Evolutionary conservation across 2,329 filamentous ascomycete species (phyloP), one percentile per base, ranked within the genome.

Genomic region (Parafenestella ontariensis): DNA sequence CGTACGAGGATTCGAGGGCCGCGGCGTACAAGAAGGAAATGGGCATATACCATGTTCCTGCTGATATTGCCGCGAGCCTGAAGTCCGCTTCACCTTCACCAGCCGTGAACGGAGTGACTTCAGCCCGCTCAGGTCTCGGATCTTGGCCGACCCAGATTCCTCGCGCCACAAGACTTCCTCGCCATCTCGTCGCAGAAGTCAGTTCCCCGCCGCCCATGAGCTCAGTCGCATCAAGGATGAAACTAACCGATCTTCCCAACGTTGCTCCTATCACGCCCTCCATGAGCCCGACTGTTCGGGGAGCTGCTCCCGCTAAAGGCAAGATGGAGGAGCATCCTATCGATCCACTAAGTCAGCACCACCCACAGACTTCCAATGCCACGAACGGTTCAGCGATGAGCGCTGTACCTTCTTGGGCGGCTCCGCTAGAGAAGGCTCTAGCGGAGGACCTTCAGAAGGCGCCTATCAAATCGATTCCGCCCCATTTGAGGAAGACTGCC

Each of bases 351-450:
- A 13, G 13, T 31, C 17, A 17, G n/a, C 13, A n/a, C 31, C 15
- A 5, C 13, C 15, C 31, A 5, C 28, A 46, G n/a, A 23, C 5
- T 3, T 18, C 21, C 13, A 18, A 28, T 34, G 2, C 17, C 6
- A 5, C 18, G 0, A 37, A 5, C 5, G 18, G 33, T 0, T 31
- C 10, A 9, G 4, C 18, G 8, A 31, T 20, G 3, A 23, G 20
- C n/a, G 21, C 9, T n/a, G 11, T 28, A 9, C 48, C 46, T 1
- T 26, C 26, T 2, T 57, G 44, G 42, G 31, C 36, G 3, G 28
- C 21, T 9, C 31, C 45, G 1, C 10, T 58, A 7, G 45, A 52
- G 29, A 52, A 58, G 29, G 26, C 29, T 7, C 36, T 58, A 0
- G 34, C 45, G 1, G 51, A 54, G 37, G 33, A 49, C 13, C n/a